Percentiles rank a stretch among this genome's conserved stretches.
phyloP scores from a whole-genome alignment of 441 rosid species.

The Gossypium gossypioides region DNA sequence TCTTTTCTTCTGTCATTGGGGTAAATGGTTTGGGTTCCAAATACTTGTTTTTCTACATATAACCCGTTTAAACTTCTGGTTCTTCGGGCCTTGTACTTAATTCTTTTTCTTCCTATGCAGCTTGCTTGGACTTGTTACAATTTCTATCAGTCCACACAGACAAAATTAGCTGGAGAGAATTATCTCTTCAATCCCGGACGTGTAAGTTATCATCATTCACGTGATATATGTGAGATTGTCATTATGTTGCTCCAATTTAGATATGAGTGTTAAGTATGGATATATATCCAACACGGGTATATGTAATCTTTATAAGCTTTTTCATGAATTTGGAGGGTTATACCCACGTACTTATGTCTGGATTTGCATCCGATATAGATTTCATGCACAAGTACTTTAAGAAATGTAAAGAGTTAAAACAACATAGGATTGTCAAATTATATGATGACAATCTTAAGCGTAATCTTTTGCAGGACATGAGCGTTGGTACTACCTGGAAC shows the following conservation, averaged over 20 bases:
- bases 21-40: background rate
- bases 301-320: too few relatives aligned
- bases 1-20: background rate
- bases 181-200: conserved; percentile 71
- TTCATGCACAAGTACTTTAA: too few relatives aligned
- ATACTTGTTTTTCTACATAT: background rate
- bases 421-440: background rate
- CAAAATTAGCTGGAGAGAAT: conserved; percentile 96
- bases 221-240: background rate
- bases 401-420: too few relatives aligned
- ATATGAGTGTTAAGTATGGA: too few relatives aligned
- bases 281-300: too few relatives aligned
- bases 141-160: conserved; percentile 79
- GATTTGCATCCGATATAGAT: too few relatives aligned
- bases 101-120: conserved; percentile 27
- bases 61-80: background rate
- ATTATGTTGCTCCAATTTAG: background rate
- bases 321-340: too few relatives aligned
- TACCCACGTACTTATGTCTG: too few relatives aligned
- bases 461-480: conserved; percentile 59
- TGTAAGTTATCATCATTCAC: conserved; percentile 28
- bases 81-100: background rate
- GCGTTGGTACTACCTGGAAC: conserved; percentile 90
- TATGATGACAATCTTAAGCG: background rate
- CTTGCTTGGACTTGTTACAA: conserved; percentile 98